These are phyloP conservation scores for Fonsecaea multimorphosa DNA, from an alignment of 2,329 filamentous ascomycete genomes.

Conservation along the genomic window DNA sequence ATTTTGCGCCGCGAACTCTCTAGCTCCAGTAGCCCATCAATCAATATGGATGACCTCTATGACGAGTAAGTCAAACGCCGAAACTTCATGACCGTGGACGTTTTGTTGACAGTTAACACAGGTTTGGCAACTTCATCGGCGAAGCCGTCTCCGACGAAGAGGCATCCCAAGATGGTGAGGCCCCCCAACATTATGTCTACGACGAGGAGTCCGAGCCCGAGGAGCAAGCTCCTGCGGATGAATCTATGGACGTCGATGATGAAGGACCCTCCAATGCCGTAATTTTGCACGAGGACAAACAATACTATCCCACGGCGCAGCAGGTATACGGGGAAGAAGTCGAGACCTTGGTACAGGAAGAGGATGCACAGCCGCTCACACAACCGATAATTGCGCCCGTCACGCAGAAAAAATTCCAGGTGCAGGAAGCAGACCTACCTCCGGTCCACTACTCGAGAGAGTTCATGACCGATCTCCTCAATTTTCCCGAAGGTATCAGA, in stretches of 20 bases:
- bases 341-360: slow-evolving; percentile 94
- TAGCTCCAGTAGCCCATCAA: background rate
- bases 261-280: slow-evolving; percentile 94
- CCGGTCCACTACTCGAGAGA: slow-evolving; percentile 84
- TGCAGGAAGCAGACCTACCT: slow-evolving; percentile 89
- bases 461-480: slow-evolving; percentile 96
- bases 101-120: slow-evolving; percentile 46
- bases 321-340: slow-evolving; percentile 95
- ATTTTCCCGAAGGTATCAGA: slow-evolving; percentile 90
- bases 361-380: slow-evolving; percentile 90
- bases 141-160: slow-evolving; percentile 90
- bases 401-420: slow-evolving; percentile 92
- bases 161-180: slow-evolving; percentile 76
- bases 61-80: slow-evolving; percentile 71
- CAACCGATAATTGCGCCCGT: slow-evolving; percentile 94
- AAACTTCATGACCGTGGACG: slow-evolving; percentile 7
- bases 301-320: slow-evolving; percentile 97
- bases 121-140: slow-evolving; percentile 98
- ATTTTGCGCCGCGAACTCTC: slow-evolving; percentile 25
- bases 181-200: slow-evolving; percentile 79
- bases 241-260: slow-evolving; percentile 92
- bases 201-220: slow-evolving; percentile 71
- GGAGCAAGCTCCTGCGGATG: slow-evolving; percentile 68
- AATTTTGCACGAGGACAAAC: slow-evolving; percentile 98
- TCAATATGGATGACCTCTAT: slow-evolving; percentile 62